Evolutionary conservation across 306 rosid species (phyloP), one percentile per base, ranked within the genome.

Genomic region (Astragalus membranaceus): DNA sequence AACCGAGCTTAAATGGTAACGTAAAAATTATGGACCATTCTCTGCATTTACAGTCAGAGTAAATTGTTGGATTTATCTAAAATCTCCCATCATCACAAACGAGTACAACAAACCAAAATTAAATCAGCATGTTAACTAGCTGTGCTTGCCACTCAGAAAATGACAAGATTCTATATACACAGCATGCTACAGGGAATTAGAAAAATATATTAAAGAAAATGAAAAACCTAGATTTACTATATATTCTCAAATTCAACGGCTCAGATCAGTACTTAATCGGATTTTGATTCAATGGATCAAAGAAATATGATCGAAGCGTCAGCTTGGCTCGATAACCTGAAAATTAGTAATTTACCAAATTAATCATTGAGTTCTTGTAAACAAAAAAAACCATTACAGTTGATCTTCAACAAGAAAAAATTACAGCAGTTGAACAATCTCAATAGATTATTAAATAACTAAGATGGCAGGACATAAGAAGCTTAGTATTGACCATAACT

Each of bases 101-200:
- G 49, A 12, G 15, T 36, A 78, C 52, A 51, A 76, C 42, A 74
- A 14, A 69, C 50, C 52, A 59, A 63, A 70, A 67, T 44, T 15
- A 67, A 59, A 49, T 44, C 49, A 51, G 20, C 56, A 52, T 23
- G 52, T 63, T 30, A 62, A 43, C 70, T 51, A 53, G 67, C 54
- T 33, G 53, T n/a, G 57, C 69, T 46, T 41, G 77, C 56, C 61
- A 70, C 72, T 61, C 56, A 65, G 76, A 72, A 58, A 66, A 75
- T 57, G 42, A 70, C 11, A n/a, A 32, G 53, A 10, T 70, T 70
- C 48, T 81, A 86, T 85, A 41, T 79, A 89, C 89, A 78, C 12
- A 35, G 69, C 78, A 77, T 48, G 61, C 79, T 49, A 46, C 53
- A 4, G 70, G 64, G 50, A 20, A 65, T 39, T n/a, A 57, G 7